Conservation (phyloP, 192 early-diverging fungal species). For the Coemansia reversa region DNA sequence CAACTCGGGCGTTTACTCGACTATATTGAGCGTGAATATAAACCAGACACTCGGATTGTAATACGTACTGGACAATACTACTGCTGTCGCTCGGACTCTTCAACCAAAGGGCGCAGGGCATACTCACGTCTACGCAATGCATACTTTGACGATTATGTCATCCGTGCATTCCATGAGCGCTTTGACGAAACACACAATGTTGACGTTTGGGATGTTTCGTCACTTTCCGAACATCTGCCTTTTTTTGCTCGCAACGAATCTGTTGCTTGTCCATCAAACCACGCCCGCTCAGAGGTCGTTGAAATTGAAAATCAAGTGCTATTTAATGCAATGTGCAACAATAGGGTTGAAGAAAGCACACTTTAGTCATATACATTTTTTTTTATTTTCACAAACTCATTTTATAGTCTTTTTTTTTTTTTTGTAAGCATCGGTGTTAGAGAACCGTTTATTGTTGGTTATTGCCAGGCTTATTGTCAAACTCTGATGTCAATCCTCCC, state of each 20-base stretch:
- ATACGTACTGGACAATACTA: conserved; percentile 57
- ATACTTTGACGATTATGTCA: conserved; percentile 33
- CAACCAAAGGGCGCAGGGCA: conserved; percentile 15
- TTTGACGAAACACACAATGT: conserved; percentile 19
- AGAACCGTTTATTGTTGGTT: no score
- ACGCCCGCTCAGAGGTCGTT: conserved; percentile 53
- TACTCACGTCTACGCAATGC: conserved; percentile 25
- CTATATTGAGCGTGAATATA: conserved; percentile 30
- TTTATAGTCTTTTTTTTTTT: conserved; percentile 1
- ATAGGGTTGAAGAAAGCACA: not conserved
- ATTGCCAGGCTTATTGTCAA: no score
- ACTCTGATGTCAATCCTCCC: no score
- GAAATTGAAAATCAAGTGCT: conserved; percentile 54
- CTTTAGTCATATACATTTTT: not conserved
- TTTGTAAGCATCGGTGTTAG: no score
- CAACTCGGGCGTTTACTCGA: conserved; percentile 27
- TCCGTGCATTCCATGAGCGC: conserved; percentile 17
- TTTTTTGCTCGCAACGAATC: conserved; percentile 25
- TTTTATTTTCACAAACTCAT: conserved; percentile 1
- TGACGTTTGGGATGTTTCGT: conserved; percentile 49
- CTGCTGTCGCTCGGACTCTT: conserved; percentile 53
- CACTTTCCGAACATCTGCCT: conserved; percentile 34
- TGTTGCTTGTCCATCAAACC: conserved; percentile 49
- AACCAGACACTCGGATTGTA: conserved; percentile 29
- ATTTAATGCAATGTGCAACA: conserved; percentile 33